Evolutionary conservation across 2,329 filamentous ascomycete genomes (phyloP).

Genomic region (Scedosporium minutisporum): DNA sequence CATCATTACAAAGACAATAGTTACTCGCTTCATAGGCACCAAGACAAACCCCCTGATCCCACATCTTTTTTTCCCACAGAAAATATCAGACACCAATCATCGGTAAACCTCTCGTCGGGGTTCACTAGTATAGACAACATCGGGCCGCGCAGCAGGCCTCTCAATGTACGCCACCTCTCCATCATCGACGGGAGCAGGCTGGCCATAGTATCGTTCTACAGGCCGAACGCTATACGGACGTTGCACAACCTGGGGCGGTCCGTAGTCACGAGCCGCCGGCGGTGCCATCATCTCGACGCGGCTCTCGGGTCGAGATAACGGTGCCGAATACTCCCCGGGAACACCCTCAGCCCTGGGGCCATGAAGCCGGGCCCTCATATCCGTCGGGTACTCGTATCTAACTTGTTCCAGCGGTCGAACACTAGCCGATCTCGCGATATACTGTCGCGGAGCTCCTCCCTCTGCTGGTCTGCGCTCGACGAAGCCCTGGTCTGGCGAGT

Average conservation of each 20-base stretch:
- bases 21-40: too few relatives aligned
- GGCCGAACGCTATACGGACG: constrained; percentile 32
- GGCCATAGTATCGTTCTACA: constrained; percentile 34
- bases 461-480: constrained; percentile 31
- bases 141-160: constrained; percentile 29
- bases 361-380: constrained; percentile 32
- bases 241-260: constrained; percentile 15
- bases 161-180: constrained; percentile 37
- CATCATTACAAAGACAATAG: too few relatives aligned
- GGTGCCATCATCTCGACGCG: constrained; percentile 4
- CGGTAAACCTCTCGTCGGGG: constrained; percentile 25
- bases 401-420: constrained; percentile 42
- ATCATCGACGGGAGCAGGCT: constrained; percentile 10
- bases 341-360: constrained; percentile 29
- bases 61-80: too few relatives aligned
- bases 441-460: constrained; percentile 42
- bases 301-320: not conserved
- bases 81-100: constrained; percentile 9
- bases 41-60: too few relatives aligned
- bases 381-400: constrained; percentile 29
- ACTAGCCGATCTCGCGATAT: constrained; percentile 45
- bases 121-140: constrained; percentile 36
- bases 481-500: constrained; percentile 35
- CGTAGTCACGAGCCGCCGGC: constrained; percentile 5
- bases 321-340: not conserved